These are phyloP conservation scores for Sphenostylis stenocarpa DNA, from an alignment of 306 rosid genomes.

Conservation along the genomic window DNA sequence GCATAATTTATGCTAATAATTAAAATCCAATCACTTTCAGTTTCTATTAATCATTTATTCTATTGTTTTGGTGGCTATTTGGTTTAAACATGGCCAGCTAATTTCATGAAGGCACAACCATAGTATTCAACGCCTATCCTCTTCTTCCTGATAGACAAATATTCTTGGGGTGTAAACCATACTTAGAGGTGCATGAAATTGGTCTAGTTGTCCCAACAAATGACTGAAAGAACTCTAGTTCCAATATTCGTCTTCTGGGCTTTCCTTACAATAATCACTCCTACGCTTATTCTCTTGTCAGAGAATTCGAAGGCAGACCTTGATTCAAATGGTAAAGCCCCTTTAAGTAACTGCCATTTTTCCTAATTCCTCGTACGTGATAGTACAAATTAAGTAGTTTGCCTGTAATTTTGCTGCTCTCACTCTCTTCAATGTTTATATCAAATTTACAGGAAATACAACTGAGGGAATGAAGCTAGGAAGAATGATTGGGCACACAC, in stretches of 20 bases:
- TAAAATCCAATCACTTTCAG: slow-evolving; percentile 8
- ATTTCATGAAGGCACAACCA: slow-evolving; percentile 31
- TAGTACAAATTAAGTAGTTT: neutral
- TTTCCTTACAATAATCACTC: slow-evolving; percentile 71
- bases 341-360: neutral
- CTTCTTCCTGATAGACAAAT: neutral
- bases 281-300: slow-evolving; percentile 65
- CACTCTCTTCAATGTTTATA: neutral
- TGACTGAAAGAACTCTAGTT: slow-evolving; percentile 68
- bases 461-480: slow-evolving; percentile 44
- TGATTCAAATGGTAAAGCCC: slow-evolving; percentile 33
- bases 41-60: slow-evolving; percentile 17
- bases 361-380: neutral
- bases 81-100: slow-evolving; percentile 65
- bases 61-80: slow-evolving; percentile 34
- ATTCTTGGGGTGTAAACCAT: slow-evolving; percentile 13
- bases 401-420: neutral
- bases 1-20: slow-evolving; percentile 37
- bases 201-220: slow-evolving; percentile 31
- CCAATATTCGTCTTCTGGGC: slow-evolving; percentile 86
- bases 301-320: slow-evolving; percentile 59
- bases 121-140: slow-evolving; percentile 19
- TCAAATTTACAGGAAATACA: slow-evolving; percentile 50
- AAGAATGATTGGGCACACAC: slow-evolving; percentile 46
- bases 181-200: neutral